Conservation (phyloP, 2,329 filamentous ascomycete genomes). For the Meredithiella fracta region DNA sequence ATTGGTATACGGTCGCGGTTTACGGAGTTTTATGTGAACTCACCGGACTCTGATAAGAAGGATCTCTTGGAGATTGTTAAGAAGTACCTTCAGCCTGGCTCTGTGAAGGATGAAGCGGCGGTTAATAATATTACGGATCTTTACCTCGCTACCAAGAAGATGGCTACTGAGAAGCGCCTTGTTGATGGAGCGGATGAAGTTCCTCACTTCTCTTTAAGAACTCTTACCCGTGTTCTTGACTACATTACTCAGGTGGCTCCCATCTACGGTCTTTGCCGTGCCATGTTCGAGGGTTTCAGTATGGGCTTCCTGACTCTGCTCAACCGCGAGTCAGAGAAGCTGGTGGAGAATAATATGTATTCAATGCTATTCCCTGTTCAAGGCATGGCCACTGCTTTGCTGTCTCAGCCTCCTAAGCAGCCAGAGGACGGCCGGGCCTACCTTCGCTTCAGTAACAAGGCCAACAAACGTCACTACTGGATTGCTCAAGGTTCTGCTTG, state of each 20-base stretch:
- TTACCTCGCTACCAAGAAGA: constrained; percentile 71
- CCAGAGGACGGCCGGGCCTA: constrained; percentile 63
- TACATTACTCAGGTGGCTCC: constrained; percentile 77
- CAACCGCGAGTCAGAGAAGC: constrained; percentile 61
- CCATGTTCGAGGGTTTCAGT: constrained; percentile 85
- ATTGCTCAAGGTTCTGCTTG: constrained; percentile 56
- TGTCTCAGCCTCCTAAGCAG: constrained; percentile 61
- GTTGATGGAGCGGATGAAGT: constrained; percentile 93
- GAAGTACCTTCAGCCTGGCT: constrained; percentile 62
- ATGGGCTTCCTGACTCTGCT: constrained; percentile 95
- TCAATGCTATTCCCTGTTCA: constrained; percentile 60
- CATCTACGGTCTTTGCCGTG: constrained; percentile 68
- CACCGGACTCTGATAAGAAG: constrained; percentile 71
- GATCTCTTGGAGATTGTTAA: constrained; percentile 79
- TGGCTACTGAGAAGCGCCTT: constrained; percentile 66
- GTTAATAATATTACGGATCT: constrained; percentile 69
- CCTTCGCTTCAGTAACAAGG: constrained; percentile 56
- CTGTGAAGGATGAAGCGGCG: constrained; percentile 54
- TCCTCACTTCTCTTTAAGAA: constrained; percentile 91
- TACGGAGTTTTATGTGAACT: constrained; percentile 86
- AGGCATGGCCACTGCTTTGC: constrained; percentile 41
- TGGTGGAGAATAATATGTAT: constrained; percentile 64
- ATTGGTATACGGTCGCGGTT: constrained; percentile 80
- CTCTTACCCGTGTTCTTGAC: constrained; percentile 72
- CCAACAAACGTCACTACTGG: constrained; percentile 65